Evolutionary conservation across 495 filamentous ascomycete species (phyloP), one percentile per base, ranked within the genome.

Genomic region (Podospora fimiseda): DNA sequence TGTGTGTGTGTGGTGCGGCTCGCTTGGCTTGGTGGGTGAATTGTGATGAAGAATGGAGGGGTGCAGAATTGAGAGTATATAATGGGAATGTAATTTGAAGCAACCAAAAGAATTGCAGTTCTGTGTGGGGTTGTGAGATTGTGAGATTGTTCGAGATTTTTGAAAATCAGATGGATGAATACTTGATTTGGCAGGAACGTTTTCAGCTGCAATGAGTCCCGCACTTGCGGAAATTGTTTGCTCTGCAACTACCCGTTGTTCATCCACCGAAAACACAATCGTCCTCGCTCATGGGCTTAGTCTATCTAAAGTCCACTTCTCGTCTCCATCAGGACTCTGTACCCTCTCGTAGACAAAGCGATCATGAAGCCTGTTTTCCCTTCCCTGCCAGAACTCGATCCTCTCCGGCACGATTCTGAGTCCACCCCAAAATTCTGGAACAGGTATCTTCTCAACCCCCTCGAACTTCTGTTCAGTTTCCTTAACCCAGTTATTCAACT

Each of bases 381-480:
- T 78, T 37, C 93, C 93, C 73, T 95, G 88, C 92, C 90, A 96
- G 69, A 96, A 96, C 75, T 96, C 91, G 37, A 96, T 78, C 49
- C 81, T 79, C 68, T 89, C 87, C 1, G 93, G 93, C 51, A 90
- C 77, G 49, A 98, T 76, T 59, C 92, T 82, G 67, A 93, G 68
- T 1, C 93, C 93, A 7, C 93, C 93, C 93, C 93, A 98, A 69
- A 95, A 96, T 18, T 85, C 84, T 22, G 93, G 93, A 43, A 96
- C 81, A 1, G 90, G 90, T 50, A 98, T 94, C 37, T 86, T 65
- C 51, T 95, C 84, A 56, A 74, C 42, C 9, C 80, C 85, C 36
- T 84, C 81, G 70, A 94, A 97, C 60, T 70, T 77, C 60, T 69
- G 71, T 74, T 90, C 85, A 42, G 84, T 78, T 56, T 89, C 86